These are phyloP conservation scores for Platanthera zijinensis DNA, from an alignment of 106 monocot genomes.

Conservation along the genomic window DNA sequence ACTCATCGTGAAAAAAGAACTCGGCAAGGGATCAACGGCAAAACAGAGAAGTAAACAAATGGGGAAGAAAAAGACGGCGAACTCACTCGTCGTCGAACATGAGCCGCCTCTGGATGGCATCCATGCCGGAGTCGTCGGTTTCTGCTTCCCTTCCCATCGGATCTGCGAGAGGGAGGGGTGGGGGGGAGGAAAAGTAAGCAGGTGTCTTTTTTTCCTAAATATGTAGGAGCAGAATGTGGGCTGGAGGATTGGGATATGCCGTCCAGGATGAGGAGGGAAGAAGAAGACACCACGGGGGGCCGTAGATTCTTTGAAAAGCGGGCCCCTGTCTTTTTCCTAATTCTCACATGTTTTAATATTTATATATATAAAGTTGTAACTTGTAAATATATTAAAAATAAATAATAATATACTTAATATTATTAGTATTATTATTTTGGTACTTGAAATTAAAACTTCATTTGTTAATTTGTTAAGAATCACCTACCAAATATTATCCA, in stretches of 20 bases:
- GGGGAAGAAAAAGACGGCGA: not conserved
- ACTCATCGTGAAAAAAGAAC: not conserved
- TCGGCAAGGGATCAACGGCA: not conserved
- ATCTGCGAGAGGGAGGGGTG: not conserved
- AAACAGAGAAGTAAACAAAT: not conserved
- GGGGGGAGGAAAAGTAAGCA: not conserved
- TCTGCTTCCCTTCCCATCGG: not conserved
- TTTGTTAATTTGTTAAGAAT: too few species aligned
- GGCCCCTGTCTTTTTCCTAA: too few species aligned
- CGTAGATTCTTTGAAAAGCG: not conserved
- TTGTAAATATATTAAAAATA: too few species aligned
- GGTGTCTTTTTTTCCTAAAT: not conserved
- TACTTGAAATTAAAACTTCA: too few species aligned
- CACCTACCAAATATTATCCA: too few species aligned
- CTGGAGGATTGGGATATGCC: not conserved
- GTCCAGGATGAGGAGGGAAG: not conserved
- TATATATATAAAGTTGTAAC: too few species aligned
- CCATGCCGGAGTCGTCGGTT: conserved; percentile 50
- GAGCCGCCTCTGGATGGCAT: conserved; percentile 90
- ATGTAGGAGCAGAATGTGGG: not conserved
- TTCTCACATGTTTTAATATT: too few species aligned
- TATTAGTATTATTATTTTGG: too few species aligned
- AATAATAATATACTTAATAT: too few species aligned
- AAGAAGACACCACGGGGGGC: not conserved
- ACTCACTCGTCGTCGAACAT: conserved; percentile 99